phyloP scores from a whole-genome alignment of 805 yeast species.

The Wickerhamiella kurtzmanii region DNA sequence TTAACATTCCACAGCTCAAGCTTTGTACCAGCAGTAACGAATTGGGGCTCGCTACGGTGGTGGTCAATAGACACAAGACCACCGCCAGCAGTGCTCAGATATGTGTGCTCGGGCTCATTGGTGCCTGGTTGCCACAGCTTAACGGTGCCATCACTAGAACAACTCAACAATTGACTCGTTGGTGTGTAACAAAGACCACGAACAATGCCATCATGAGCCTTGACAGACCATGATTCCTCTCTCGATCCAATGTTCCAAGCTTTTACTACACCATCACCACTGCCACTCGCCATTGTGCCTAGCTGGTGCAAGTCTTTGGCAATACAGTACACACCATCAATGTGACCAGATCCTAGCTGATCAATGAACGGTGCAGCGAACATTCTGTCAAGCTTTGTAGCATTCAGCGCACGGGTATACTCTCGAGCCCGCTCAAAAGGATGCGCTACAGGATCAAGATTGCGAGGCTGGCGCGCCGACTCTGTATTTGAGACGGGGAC shows the following conservation, averaged over 20 bases:
- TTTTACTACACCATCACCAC: conserved; percentile 90
- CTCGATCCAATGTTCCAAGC: conserved; percentile 83
- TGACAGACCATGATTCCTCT: conserved; percentile 59
- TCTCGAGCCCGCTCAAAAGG: conserved; percentile 97
- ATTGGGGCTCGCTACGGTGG: conserved; percentile 55
- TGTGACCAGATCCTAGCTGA: conserved; percentile 86
- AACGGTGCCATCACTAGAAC: conserved; percentile 82
- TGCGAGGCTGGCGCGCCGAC: conserved; percentile 74
- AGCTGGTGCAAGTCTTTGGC: conserved; percentile 64
- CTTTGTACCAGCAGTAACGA: conserved; percentile 85
- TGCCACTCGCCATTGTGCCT: conserved; percentile 74
- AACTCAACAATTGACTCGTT: conserved; percentile 49
- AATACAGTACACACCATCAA: conserved; percentile 83
- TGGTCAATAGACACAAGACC: conserved; percentile 79
- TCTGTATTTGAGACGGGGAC: conserved; percentile 87
- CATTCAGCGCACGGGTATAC: conserved; percentile 85
- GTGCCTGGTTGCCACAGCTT: conserved; percentile 70
- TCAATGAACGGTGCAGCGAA: conserved; percentile 97
- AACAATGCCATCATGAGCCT: conserved; percentile 84
- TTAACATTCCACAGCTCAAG: conserved; percentile 87
- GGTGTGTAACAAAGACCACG: conserved; percentile 74
- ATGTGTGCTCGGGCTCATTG: conserved; percentile 61
- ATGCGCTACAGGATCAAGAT: conserved; percentile 84
- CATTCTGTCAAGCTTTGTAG: conserved; percentile 89
- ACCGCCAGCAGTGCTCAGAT: conserved; percentile 50